Evolutionary conservation across 306 rosid genomes (phyloP).

Genomic region (Prunus davidiana): DNA sequence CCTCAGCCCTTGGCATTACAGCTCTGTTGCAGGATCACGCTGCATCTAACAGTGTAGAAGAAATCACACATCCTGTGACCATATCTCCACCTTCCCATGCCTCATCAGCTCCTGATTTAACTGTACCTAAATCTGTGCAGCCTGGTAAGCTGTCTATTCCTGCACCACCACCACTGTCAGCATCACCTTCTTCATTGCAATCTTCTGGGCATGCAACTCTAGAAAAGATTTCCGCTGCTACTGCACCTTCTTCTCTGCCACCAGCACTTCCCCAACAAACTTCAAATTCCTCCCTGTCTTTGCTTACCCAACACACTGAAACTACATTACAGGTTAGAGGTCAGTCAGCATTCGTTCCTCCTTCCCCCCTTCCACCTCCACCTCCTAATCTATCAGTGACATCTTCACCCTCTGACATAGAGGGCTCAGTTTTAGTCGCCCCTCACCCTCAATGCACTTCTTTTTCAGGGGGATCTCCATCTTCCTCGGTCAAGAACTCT

Average conservation of each 20-base stretch:
- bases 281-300: constrained; percentile 24
- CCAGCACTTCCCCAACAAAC: constrained; percentile 12
- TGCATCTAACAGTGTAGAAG: constrained; percentile 35
- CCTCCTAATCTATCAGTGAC: constrained; percentile 23
- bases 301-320: constrained; percentile 18
- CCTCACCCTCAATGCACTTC: constrained; percentile 20
- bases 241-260: constrained; percentile 22
- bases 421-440: constrained; percentile 25
- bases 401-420: constrained; percentile 25
- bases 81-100: constrained; percentile 24
- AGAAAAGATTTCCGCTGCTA: constrained; percentile 26
- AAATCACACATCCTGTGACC: constrained; percentile 34
- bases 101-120: constrained; percentile 25
- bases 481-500: constrained; percentile 18
- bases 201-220: constrained; percentile 29
- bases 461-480: constrained; percentile 11
- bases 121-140: constrained; percentile 32
- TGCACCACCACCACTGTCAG: constrained; percentile 24
- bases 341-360: constrained; percentile 25
- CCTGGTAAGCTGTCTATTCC: constrained; percentile 31
- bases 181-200: constrained; percentile 27
- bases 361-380: constrained; percentile 22
- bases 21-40: constrained; percentile 79
- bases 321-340: constrained; percentile 25
- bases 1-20: constrained; percentile 84